Conservation (phyloP, 495 filamentous ascomycete species). For the Aspergillus diversus region DNA sequence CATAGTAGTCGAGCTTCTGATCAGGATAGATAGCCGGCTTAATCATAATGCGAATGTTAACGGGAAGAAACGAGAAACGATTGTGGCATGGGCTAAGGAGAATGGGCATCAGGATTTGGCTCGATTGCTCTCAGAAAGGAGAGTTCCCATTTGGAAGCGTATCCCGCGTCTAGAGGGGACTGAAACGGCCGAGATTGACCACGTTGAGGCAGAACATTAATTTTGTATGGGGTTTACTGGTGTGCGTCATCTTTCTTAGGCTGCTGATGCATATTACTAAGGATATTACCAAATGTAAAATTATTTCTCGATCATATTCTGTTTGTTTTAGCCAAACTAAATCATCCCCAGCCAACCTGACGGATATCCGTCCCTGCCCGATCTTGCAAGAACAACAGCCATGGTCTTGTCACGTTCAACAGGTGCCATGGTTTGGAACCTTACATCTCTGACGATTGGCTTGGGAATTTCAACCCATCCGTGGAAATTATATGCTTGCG, state of each 20-base stretch:
- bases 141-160: not conserved
- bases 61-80: not conserved
- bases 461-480: not conserved
- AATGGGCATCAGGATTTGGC: not conserved
- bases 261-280: no score
- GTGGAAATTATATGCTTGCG: not conserved
- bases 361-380: not conserved
- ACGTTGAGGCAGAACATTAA: no score
- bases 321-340: not conserved
- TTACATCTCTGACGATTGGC: not conserved
- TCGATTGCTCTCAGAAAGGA: not conserved
- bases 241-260: no score
- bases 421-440: slow-evolving; percentile 1
- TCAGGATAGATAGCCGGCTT: not conserved
- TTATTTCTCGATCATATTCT: no score
- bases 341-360: not conserved
- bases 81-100: not conserved
- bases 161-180: no score
- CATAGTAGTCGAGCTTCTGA: not conserved
- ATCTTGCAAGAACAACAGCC: not conserved
- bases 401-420: slow-evolving; percentile 3
- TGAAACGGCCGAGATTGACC: no score
- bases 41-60: not conserved
- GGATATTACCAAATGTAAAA: no score
- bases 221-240: no score